phyloP scores from a whole-genome alignment of 2,329 filamentous ascomycete genomes.

The Curvularia sp. region DNA sequence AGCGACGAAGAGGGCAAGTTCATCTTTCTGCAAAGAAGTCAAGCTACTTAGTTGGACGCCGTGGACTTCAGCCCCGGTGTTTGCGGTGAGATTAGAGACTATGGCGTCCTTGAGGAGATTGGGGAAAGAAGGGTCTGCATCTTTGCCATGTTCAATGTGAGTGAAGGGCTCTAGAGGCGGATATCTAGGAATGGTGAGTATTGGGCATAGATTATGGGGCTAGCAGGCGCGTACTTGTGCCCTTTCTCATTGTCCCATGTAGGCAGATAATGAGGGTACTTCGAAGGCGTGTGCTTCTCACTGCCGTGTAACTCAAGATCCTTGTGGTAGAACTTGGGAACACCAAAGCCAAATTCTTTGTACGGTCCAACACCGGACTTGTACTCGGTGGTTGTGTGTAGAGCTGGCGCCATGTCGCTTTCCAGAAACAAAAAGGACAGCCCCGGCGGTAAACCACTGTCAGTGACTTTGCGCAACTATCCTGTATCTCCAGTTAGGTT shows the following conservation, averaged over 20 bases:
- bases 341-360: constrained; percentile 55
- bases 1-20: constrained; percentile 77
- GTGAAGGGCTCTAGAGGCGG: constrained; percentile 72
- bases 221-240: constrained; percentile 5
- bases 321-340: constrained; percentile 55
- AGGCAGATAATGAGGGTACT: constrained; percentile 77
- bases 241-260: constrained; percentile 69
- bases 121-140: constrained; percentile 72
- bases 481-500: not conserved
- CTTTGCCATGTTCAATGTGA: constrained; percentile 77
- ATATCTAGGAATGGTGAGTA: constrained; percentile 55
- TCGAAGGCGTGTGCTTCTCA: constrained; percentile 61
- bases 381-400: constrained; percentile 40
- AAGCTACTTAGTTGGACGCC: constrained; percentile 76
- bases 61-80: constrained; percentile 74
- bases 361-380: constrained; percentile 48
- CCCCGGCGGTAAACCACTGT: not conserved
- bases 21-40: constrained; percentile 73
- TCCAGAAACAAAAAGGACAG: not conserved
- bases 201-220: not conserved
- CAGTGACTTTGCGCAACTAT: too few species aligned
- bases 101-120: constrained; percentile 68
- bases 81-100: constrained; percentile 71
- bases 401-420: constrained; percentile 53
- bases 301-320: constrained; percentile 63